phyloP scores from a whole-genome alignment of 2,329 filamentous ascomycete species.

The Cadophora gregata region DNA sequence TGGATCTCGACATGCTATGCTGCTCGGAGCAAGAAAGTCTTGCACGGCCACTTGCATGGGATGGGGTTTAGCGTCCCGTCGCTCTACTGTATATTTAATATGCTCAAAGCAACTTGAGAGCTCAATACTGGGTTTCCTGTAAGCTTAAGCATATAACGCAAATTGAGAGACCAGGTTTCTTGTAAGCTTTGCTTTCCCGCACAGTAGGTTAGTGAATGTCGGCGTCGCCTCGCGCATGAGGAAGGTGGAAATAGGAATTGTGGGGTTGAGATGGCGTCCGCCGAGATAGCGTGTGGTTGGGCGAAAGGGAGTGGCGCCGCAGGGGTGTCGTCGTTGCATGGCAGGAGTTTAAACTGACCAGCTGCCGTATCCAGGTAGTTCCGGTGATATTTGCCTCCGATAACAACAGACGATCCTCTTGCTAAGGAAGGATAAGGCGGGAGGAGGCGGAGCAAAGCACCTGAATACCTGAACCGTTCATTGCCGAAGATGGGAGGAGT shows the following conservation, averaged over 20 bases:
- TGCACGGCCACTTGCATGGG: constrained; percentile 17
- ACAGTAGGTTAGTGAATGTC: too few relatives aligned
- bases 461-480: background rate
- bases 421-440: background rate
- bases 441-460: constrained; percentile 1
- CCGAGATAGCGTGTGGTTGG: constrained; percentile 5
- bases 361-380: constrained; percentile 8
- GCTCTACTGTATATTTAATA: too few relatives aligned
- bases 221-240: constrained; percentile 10
- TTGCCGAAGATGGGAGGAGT: background rate
- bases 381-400: constrained; percentile 4
- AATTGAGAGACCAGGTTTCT: too few relatives aligned
- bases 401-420: constrained; percentile 12
- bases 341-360: constrained; percentile 2
- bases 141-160: too few relatives aligned
- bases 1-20: too few relatives aligned
- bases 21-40: constrained; percentile 17
- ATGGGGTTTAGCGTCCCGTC: constrained; percentile 3
- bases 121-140: too few relatives aligned
- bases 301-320: background rate
- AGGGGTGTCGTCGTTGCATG: background rate
- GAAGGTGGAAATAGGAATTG: constrained; percentile 13
- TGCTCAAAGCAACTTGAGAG: too few relatives aligned
- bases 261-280: background rate
- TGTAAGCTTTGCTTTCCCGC: background rate